Conservation (phyloP, 2,329 filamentous ascomycete genomes). For the Alternaria angustiovoidea region DNA sequence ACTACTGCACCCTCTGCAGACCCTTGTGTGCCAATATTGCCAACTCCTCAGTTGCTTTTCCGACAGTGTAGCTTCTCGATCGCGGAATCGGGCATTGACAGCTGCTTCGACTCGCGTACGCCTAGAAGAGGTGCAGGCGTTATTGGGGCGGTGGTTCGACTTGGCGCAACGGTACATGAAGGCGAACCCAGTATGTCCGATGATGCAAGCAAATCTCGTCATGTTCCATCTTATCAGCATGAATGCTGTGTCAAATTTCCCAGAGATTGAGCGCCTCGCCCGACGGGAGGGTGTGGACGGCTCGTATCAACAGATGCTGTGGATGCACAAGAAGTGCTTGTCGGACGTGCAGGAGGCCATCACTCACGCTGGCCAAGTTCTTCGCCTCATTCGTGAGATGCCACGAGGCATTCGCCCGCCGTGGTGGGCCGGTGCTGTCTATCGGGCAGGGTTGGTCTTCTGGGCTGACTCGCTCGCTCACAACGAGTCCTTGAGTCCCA, state of each 20-base stretch:
- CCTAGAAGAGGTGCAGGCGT: slow-evolving; percentile 69
- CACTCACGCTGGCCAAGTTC: slow-evolving; percentile 73
- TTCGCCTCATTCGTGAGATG: slow-evolving; percentile 69
- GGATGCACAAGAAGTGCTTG: slow-evolving; percentile 69
- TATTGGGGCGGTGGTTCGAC: slow-evolving; percentile 73
- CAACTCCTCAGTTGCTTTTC: slow-evolving; percentile 73
- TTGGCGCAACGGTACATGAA: slow-evolving; percentile 66
- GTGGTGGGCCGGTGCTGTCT: slow-evolving; percentile 76
- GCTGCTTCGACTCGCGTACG: slow-evolving; percentile 67
- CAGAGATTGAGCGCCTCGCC: slow-evolving; percentile 72
- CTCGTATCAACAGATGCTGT: slow-evolving; percentile 63
- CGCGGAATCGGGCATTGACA: slow-evolving; percentile 61
- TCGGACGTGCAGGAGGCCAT: slow-evolving; percentile 69
- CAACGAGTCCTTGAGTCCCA: slow-evolving; percentile 54
- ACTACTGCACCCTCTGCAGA: slow-evolving; percentile 73
- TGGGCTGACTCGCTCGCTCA: slow-evolving; percentile 64
- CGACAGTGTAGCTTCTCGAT: slow-evolving; percentile 60
- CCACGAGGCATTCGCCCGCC: slow-evolving; percentile 67
- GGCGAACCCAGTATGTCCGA: slow-evolving; percentile 64
- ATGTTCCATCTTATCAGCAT: slow-evolving; percentile 76
- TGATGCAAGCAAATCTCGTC: slow-evolving; percentile 71
- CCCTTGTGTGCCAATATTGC: slow-evolving; percentile 69
- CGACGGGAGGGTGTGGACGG: slow-evolving; percentile 67
- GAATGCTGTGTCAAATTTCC: slow-evolving; percentile 72
- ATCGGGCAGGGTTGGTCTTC: slow-evolving; percentile 61